Base-by-base conservation (phyloP, 257 asterid species). In the Gentiana macrophylla region DNA sequence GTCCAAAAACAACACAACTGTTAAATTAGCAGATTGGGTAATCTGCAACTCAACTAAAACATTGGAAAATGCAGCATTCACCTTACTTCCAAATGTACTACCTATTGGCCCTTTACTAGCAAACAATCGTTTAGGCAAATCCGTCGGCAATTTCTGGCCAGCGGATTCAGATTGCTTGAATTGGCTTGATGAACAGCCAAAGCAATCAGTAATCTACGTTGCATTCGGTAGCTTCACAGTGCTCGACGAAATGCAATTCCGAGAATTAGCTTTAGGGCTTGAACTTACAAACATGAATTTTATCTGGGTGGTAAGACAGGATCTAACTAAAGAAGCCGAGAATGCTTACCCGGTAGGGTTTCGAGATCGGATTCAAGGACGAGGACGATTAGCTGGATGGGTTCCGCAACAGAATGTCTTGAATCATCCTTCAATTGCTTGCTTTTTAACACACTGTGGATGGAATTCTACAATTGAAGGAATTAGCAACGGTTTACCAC, bases 201-300 rank as follows among this genome's bases (percentile, higher is more conserved):
- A 43, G 0, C 33, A 63, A 51, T 82, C 88, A 3, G 74, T 74
- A 5, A 50, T 79, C 24, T 82, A 82, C 15, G 71, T 79, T 8
- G 84, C 88, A 24, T 82, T 80, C 38, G 92, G 92, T 2, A 85
- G 89, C 66, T 72, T 69, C 59, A 72, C 86, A 0, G 32, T 82
- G 15, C 67, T 85, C 5, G 53, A 76, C 34, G 64, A 64, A 38
- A 55, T 43, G 2, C 89, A 82, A 58, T 82, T 85, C 55, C 69
- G 67, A 8, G 80, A 82, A 63, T 49, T 80, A 46, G 91, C 94
- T 8, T 55, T 70, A 0, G 86, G 80, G 41, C 82, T 81, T n/a
- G 94, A 84, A 47, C 53, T 35, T 6, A 56, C 76, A 5, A 64
- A 66, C 6, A 63, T 52, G 71, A 80, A 77, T 2, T 84, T 77